Base-by-base conservation (phyloP, 106 monocot genomes). In the Allium fistulosum region DNA sequence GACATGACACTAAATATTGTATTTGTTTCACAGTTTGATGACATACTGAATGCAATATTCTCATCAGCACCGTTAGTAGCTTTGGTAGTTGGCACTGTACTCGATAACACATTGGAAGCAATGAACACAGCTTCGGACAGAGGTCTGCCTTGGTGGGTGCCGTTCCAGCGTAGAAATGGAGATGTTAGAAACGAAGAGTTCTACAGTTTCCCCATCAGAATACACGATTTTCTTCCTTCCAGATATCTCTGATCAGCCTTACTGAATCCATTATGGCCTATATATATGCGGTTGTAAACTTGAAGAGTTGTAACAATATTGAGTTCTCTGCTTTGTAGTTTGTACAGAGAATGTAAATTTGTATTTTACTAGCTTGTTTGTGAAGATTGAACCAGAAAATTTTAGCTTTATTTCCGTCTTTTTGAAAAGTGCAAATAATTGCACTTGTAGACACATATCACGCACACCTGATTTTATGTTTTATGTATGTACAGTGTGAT, bases 1-100 rank as follows among this genome's bases (percentile, higher is more conserved):
- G 59, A 59, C 22, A 15, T 4, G 1, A 59, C 2, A 5, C 9
- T 59, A 15, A 5, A 46, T 50, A 50, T 14, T 66, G 65, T n/a
- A 49, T 9, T 0, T 67, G 17, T 26, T 55, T 59, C 75, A 71
- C 90, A 94, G 94, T 94, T 94, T 71, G 79, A 94, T 59, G 90
- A 90, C 68, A 94, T 94, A 72, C 28, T 90, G 73, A 94, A 90
- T 58, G 74, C 94, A 7, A 66, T 94, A 57, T 94, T 94, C 70
- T 79, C 90, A 16, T 94, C 94, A 10, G 79, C 82, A 55, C 87
- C 82, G 3, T 74, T 76, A 1, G 87, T 94, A 69, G 87, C 90
- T 27, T 61, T 90, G 74, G 52, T 85, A 12, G 90, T 94, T 9
- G 94, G 59, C 7, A 73, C 80, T 3, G 13, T 87, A 49, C 78